Evolutionary conservation across 768 basidiomycete genomes (phyloP).

Genomic region (Trametes sanguinea): DNA sequence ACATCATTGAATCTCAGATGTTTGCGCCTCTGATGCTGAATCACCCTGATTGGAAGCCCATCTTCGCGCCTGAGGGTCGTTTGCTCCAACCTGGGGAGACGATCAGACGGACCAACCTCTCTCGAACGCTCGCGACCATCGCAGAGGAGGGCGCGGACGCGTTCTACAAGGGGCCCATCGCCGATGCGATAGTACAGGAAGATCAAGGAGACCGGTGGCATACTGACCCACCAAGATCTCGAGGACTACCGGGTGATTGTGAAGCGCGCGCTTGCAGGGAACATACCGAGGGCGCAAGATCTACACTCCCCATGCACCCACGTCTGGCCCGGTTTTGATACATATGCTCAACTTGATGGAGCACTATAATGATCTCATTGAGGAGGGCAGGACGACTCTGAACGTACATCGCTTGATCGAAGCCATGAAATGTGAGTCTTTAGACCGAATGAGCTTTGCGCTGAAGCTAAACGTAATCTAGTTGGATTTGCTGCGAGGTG

Average conservation of each 20-base stretch:
- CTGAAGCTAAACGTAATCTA: constrained; percentile 24
- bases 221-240: constrained; percentile 76
- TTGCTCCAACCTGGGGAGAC: constrained; percentile 75
- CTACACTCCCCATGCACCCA: constrained; percentile 84
- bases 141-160: constrained; percentile 76
- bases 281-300: constrained; percentile 77
- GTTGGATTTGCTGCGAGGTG: constrained; percentile 69
- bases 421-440: constrained; percentile 70
- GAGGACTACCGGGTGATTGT: constrained; percentile 68
- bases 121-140: constrained; percentile 72
- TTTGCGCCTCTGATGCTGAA: constrained; percentile 59
- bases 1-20: constrained; percentile 18
- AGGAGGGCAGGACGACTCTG: constrained; percentile 54
- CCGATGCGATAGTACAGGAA: constrained; percentile 74
- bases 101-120: constrained; percentile 73
- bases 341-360: constrained; percentile 93
- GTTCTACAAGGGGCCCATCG: constrained; percentile 87
- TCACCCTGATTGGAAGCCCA: constrained; percentile 72
- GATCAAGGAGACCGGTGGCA: constrained; percentile 71
- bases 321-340: constrained; percentile 84
- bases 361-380: constrained; percentile 54
- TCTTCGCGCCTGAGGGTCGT: constrained; percentile 79
- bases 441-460: not conserved
- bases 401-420: constrained; percentile 84
- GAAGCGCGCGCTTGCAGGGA: constrained; percentile 75